Evolutionary conservation across 2,329 filamentous ascomycete genomes (phyloP), one percentile per base, ranked within the genome.

Genomic region (Clarireedia paspali): DNA sequence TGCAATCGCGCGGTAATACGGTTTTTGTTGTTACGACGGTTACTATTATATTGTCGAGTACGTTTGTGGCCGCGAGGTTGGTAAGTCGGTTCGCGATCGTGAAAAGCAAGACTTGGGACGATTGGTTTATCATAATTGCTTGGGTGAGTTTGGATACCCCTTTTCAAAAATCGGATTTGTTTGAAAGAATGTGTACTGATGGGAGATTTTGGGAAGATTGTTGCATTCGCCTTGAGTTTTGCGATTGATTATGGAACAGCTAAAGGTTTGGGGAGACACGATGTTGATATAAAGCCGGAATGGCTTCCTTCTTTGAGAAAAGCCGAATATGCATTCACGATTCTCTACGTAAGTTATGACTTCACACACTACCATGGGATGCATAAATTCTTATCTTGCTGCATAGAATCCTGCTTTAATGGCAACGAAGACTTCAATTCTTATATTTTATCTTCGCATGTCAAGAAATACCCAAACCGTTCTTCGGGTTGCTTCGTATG

Each of bases 371-470:
- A 40, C 9, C 1, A 15, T 48, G n/a, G 2, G 34, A 20, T 20
- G 27, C 4, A 27, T 24, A 23, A 48, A n/a, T 40, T 7, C 5
- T 44, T 53, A 24, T 47, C n/a, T 14, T 7, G 17, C 23, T 4
- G 4, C 23, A 9, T 65, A 91, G 84, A 95, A 96, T 67, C 91
- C 91, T 12, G 87, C 89, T 3, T 77, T 96, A 55, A 95, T 95
- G 89, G 84, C 87, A 2, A 90, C 89, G 50, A 96, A 96, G 73
- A 91, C 89, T 0, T 95, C 90, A n/a, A 89, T 96, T 64, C 77
- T 96, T 57, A 79, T 94, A 53, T 96, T 96, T 71, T 96, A 95
- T 72, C 77, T 96, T 50, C 85, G 87, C 42, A 77, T 96, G 48
- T 88, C 89, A 26, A 87, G 85, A 64, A 88, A 89, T 57, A 85